Conservation (phyloP, 345 rosid species). For the Eutrema heterophyllum region DNA sequence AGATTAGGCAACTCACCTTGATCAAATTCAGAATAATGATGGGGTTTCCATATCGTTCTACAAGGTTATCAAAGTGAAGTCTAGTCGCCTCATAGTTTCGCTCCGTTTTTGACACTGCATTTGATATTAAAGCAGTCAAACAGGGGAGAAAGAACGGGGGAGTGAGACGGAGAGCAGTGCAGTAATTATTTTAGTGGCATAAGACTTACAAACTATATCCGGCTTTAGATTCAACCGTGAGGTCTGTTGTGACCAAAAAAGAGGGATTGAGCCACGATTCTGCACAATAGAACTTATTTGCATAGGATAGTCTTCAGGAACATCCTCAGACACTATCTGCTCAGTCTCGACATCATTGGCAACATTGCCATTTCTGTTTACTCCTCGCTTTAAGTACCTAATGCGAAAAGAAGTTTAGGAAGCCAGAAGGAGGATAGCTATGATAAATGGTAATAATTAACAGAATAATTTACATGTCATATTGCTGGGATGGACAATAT, state of each 20-base stretch:
- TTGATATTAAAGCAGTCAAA: constrained; percentile 19
- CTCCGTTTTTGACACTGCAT: constrained; percentile 82
- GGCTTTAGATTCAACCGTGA: constrained; percentile 89
- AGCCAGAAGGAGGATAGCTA: not conserved
- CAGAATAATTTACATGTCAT: not conserved
- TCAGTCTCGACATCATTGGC: constrained; percentile 98
- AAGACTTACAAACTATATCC: constrained; percentile 79
- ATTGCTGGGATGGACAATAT: not conserved
- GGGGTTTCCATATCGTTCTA: constrained; percentile 86
- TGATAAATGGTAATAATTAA: not conserved
- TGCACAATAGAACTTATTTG: constrained; percentile 84
- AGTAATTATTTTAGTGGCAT: constrained; percentile 8
- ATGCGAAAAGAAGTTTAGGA: not conserved
- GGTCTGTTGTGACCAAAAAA: constrained; percentile 97
- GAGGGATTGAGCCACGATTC: constrained; percentile 95
- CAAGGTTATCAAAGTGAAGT: constrained; percentile 93
- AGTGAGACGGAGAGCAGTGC: not conserved
- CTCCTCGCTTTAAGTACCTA: constrained; percentile 94
- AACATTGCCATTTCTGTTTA: constrained; percentile 78
- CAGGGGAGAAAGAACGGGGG: not conserved
- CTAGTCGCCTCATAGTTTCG: constrained; percentile 84
- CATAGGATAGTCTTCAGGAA: constrained; percentile 56
- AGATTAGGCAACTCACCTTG: constrained; percentile 49
- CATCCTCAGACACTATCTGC: constrained; percentile 80
- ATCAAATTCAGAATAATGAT: constrained; percentile 90